A percentile compares a stretch with the other conserved stretches of the same genome.
phyloP scores from a whole-genome alignment of 345 rosid genomes.

The Populus nigra region DNA sequence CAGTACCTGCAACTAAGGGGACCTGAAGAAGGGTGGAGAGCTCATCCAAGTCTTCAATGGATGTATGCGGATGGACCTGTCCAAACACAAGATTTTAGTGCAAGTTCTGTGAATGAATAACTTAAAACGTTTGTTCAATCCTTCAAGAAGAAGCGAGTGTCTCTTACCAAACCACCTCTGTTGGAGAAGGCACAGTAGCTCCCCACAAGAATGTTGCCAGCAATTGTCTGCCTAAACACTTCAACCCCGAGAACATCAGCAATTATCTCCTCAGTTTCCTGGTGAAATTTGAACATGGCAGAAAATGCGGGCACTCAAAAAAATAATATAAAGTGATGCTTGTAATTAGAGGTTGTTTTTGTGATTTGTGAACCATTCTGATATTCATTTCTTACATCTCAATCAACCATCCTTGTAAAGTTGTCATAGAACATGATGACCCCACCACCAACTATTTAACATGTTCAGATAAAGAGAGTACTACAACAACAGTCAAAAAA shows the following conservation, averaged over 20 bases:
- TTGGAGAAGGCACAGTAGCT: slow-evolving; percentile 88
- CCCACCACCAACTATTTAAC: not conserved
- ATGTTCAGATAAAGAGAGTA: not conserved
- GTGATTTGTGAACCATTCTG: not conserved
- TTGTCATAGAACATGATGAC: not conserved
- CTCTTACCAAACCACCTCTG: slow-evolving; percentile 81
- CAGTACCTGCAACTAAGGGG: slow-evolving; percentile 34
- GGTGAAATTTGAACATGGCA: not conserved
- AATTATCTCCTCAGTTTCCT: slow-evolving; percentile 81
- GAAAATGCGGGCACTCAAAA: slow-evolving; percentile 32
- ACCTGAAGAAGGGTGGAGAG: slow-evolving; percentile 91
- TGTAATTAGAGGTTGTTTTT: not conserved
- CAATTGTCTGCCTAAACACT: slow-evolving; percentile 92
- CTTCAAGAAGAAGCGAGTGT: not conserved
- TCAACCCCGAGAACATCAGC: slow-evolving; percentile 99
- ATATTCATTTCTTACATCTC: not conserved
- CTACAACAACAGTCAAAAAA: not conserved
- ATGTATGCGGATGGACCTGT: slow-evolving; percentile 95
- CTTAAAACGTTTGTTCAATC: not conserved
- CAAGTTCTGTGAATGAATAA: not conserved
- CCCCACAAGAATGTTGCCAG: slow-evolving; percentile 92
- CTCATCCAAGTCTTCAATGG: slow-evolving; percentile 89
- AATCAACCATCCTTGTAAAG: not conserved
- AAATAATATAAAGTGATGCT: not conserved
- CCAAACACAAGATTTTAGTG: not conserved